Evolutionary conservation across 768 basidiomycete genomes (phyloP).

Genomic region (Leucocoprinus leucothites): DNA sequence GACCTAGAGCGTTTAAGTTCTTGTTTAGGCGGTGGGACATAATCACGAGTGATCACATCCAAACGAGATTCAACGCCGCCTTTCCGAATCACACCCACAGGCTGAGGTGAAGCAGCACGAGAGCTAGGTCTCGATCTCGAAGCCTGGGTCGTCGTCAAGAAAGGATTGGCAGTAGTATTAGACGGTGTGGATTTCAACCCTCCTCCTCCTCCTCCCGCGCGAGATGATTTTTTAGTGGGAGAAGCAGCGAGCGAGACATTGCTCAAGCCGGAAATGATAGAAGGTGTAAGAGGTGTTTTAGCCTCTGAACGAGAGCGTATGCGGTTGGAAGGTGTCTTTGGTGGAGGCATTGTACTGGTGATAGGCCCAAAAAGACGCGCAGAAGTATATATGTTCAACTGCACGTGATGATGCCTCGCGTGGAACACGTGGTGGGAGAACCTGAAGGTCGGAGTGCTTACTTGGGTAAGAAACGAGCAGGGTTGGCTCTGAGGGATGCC

Average conservation of each 20-base stretch:
- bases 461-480: background rate
- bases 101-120: slow-evolving; percentile 25
- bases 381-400: slow-evolving; percentile 1
- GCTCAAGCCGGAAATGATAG: slow-evolving; percentile 37
- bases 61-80: slow-evolving; percentile 77
- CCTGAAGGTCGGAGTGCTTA: no score
- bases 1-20: slow-evolving; percentile 73
- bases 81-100: slow-evolving; percentile 64
- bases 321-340: slow-evolving; percentile 45
- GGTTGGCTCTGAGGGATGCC: no score
- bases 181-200: background rate
- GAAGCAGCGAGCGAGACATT: slow-evolving; percentile 37
- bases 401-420: slow-evolving; percentile 3
- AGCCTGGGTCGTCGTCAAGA: background rate
- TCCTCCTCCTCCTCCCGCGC: no score
- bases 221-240: slow-evolving; percentile 24
- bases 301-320: slow-evolving; percentile 45
- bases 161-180: background rate
- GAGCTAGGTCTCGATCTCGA: slow-evolving; percentile 18
- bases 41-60: slow-evolving; percentile 75
- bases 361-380: no score
- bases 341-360: slow-evolving; percentile 19
- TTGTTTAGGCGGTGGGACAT: slow-evolving; percentile 60
- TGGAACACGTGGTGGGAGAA: background rate
- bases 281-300: slow-evolving; percentile 50